A percentile compares a stretch with the other conserved stretches of the same genome.
phyloP scores from a whole-genome alignment of 371 early-diverging fungal genomes.

The Zychaea mexicana region DNA sequence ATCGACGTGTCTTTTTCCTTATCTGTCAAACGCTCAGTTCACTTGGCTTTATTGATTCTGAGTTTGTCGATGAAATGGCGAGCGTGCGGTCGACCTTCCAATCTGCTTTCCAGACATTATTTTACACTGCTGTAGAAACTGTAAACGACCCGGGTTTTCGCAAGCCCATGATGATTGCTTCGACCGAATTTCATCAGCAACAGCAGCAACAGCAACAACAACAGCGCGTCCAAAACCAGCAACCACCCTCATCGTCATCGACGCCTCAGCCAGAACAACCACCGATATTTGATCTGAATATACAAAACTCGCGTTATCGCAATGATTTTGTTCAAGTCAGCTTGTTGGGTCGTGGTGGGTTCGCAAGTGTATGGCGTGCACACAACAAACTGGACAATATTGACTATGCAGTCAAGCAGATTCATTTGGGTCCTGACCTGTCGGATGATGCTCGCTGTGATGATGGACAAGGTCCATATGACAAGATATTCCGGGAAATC shows the following conservation, averaged over 20 bases:
- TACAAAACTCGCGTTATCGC: conserved; percentile 73
- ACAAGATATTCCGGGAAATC: conserved; percentile 89
- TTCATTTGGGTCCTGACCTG: conserved; percentile 56
- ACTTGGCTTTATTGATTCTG: conserved; percentile 81
- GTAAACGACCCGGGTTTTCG: conserved; percentile 43
- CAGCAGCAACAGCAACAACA: background rate
- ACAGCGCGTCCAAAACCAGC: background rate
- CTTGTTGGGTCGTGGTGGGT: conserved; percentile 91
- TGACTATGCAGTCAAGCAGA: conserved; percentile 90
- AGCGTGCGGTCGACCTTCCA: conserved; percentile 79
- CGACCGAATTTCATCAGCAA: background rate
- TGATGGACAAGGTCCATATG: conserved; percentile 50
- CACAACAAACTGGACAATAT: conserved; percentile 80
- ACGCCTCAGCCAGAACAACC: background rate
- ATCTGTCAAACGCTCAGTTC: conserved; percentile 66
- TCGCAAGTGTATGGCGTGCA: conserved; percentile 84
- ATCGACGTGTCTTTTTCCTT: conserved; percentile 79
- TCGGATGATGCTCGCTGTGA: conserved; percentile 18
- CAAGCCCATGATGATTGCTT: conserved; percentile 3
- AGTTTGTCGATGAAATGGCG: conserved; percentile 79
- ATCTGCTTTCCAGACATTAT: conserved; percentile 79
- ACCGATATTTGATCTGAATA: conserved; percentile 35
- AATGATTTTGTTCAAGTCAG: conserved; percentile 84
- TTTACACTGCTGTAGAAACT: conserved; percentile 75
- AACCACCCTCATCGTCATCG: too few relatives aligned